Evolutionary conservation across 148 eudicot genomes (phyloP).

Genomic region (Chenopodium formosanum): DNA sequence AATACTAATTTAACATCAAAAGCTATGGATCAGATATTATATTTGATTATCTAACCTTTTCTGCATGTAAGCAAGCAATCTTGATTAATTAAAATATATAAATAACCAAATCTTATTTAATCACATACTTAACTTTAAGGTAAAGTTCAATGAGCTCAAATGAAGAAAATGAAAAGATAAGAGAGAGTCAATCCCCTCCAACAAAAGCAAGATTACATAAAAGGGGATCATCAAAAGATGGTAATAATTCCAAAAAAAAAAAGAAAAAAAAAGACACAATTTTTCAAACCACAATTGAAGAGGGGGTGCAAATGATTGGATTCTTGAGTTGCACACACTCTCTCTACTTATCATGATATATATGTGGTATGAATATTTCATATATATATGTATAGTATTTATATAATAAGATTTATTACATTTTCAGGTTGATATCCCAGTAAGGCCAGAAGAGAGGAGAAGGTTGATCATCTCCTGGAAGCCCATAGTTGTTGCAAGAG

Average conservation of each 20-base stretch:
- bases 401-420: constrained; percentile 9
- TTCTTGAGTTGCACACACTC: constrained; percentile 9
- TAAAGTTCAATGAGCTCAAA: constrained; percentile 12
- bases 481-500: constrained; percentile 43
- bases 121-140: constrained; percentile 19
- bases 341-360: not conserved
- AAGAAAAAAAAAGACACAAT: not conserved
- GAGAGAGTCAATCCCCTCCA: not conserved
- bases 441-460: constrained; percentile 63
- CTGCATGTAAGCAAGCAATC: constrained; percentile 11
- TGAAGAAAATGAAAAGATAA: not conserved
- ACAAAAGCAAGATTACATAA: constrained; percentile 22
- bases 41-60: constrained; percentile 11
- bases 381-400: not conserved
- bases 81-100: not conserved
- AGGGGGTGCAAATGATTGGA: not conserved
- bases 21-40: constrained; percentile 16
- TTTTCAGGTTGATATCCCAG: constrained; percentile 35
- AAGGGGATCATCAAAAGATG: not conserved
- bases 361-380: not conserved
- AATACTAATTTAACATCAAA: constrained; percentile 2
- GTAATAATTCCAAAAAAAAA: not conserved
- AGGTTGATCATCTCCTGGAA: constrained; percentile 55
- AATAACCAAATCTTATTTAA: constrained; percentile 18
- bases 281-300: too few species aligned